Evolutionary conservation across 1,284 basidiomycete species (phyloP), one percentile per base, ranked within the genome.

Genomic region (Laetiporus sulphureus): DNA sequence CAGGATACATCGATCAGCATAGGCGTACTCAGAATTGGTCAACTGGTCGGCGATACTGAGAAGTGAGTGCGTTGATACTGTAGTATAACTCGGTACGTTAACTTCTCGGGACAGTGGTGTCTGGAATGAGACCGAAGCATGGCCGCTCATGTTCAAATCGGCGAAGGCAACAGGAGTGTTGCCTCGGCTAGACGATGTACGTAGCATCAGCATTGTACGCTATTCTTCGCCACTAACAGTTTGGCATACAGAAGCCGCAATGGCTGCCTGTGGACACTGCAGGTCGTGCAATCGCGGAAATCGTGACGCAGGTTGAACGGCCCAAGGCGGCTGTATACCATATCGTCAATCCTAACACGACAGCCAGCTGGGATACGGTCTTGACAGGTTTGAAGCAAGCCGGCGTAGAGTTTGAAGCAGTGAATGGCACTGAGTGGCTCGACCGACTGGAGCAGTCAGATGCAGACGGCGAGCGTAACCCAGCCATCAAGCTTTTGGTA

Each of bases 221-320:
- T 4, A 10, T 12, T 24, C 15, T 12, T 15, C n/a, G 20, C 7
- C 5, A 7, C 19, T 32, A 27, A 15, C 36, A 27, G 8, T 12
- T 10, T 11, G 13, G 5, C 22, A 20, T 19, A 21, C 30, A 71
- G 64, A 52, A 58, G 21, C 62, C 68, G 2, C 69, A 71, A 10
- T 83, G 78, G 79, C 62, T 82, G 1, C 76, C 77, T 0, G 73
- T 80, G 34, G 69, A 82, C 56, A 62, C 65, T 34, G 77, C 78
- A 0, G 79, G 69, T 1, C 56, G 60, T 21, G 66, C 68, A 6
- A 72, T 82, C 43, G 50, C 66, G 25, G 75, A 81, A 40, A 62
- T 81, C 34, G 61, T 34, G 8, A 46, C 45, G 12, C 45, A 32
- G 5, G 18, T 27, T 15, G 19, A 23, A n/a, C 59, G 39, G 10